phyloP scores from a whole-genome alignment of 495 filamentous ascomycete genomes.

The Penicillium mononematosum region DNA sequence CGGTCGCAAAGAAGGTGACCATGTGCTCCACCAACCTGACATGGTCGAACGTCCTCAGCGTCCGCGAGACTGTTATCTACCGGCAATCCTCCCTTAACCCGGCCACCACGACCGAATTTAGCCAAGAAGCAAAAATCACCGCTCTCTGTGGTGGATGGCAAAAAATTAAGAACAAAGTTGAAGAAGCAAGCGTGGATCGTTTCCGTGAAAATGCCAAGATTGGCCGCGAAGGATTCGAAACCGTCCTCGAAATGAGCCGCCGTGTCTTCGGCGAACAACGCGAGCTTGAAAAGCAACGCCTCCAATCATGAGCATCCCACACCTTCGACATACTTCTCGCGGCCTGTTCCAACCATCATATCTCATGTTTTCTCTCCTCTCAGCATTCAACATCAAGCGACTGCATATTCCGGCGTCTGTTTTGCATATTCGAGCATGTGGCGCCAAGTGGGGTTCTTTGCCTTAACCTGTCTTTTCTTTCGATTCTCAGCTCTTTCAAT shows the following conservation, averaged over 20 bases:
- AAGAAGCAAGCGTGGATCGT: constrained; percentile 82
- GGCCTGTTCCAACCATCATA: constrained; percentile 7
- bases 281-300: constrained; percentile 52
- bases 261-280: constrained; percentile 88
- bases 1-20: constrained; percentile 74
- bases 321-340: background rate
- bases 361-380: constrained; percentile 12
- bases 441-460: constrained; percentile 31
- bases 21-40: constrained; percentile 94
- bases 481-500: constrained; percentile 9
- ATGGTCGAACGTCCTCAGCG: constrained; percentile 78
- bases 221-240: constrained; percentile 90
- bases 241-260: constrained; percentile 89
- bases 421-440: constrained; percentile 32
- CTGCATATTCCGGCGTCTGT: constrained; percentile 39
- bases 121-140: constrained; percentile 86
- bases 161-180: constrained; percentile 88
- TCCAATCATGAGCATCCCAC: constrained; percentile 20
- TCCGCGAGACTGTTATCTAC: constrained; percentile 88
- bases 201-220: constrained; percentile 88
- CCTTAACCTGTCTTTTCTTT: constrained; percentile 8
- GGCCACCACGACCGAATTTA: constrained; percentile 69
- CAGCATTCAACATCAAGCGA: constrained; percentile 29
- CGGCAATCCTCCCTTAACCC: constrained; percentile 54
- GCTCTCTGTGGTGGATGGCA: constrained; percentile 95